These are phyloP conservation scores for Triangularia verruculosa DNA, from an alignment of 2,329 filamentous ascomycete genomes.

Conservation along the genomic window DNA sequence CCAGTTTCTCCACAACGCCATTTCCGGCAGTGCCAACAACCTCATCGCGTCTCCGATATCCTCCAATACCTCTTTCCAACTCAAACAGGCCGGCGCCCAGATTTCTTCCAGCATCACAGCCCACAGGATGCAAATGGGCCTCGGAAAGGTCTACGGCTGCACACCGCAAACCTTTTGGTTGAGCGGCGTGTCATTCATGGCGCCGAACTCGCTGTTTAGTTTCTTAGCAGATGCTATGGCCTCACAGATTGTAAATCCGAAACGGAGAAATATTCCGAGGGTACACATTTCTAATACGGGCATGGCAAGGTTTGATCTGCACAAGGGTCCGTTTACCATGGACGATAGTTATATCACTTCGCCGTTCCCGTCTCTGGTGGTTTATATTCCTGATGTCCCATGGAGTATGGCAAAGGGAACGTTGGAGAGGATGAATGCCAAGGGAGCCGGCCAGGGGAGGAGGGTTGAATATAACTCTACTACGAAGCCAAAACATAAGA, in stretches of 20 bases:
- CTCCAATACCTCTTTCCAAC: neutral
- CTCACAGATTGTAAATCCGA: slow-evolving; percentile 50
- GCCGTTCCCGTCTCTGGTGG: slow-evolving; percentile 52
- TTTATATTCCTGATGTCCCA: slow-evolving; percentile 52
- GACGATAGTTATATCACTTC: slow-evolving; percentile 53
- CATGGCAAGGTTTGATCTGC: slow-evolving; percentile 58
- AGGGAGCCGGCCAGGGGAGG: slow-evolving; percentile 30
- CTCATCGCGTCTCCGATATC: neutral
- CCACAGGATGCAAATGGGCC: slow-evolving; percentile 50
- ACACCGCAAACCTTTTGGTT: slow-evolving; percentile 59
- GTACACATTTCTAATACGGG: slow-evolving; percentile 61
- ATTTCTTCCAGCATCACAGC: slow-evolving; percentile 34
- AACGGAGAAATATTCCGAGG: slow-evolving; percentile 48
- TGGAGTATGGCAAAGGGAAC: slow-evolving; percentile 42
- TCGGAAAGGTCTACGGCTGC: slow-evolving; percentile 58
- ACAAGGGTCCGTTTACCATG: slow-evolving; percentile 60
- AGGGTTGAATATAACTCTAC: slow-evolving; percentile 35
- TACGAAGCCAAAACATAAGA: neutral
- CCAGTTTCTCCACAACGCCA: slow-evolving; percentile 4
- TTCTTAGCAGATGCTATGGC: slow-evolving; percentile 51
- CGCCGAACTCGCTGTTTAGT: slow-evolving; percentile 53
- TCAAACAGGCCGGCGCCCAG: neutral
- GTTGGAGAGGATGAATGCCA: slow-evolving; percentile 42
- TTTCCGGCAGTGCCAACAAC: too few species aligned
- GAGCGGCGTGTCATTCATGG: slow-evolving; percentile 51